Conservation (phyloP, 345 rosid genomes). For the Toxicodendron radicans region DNA sequence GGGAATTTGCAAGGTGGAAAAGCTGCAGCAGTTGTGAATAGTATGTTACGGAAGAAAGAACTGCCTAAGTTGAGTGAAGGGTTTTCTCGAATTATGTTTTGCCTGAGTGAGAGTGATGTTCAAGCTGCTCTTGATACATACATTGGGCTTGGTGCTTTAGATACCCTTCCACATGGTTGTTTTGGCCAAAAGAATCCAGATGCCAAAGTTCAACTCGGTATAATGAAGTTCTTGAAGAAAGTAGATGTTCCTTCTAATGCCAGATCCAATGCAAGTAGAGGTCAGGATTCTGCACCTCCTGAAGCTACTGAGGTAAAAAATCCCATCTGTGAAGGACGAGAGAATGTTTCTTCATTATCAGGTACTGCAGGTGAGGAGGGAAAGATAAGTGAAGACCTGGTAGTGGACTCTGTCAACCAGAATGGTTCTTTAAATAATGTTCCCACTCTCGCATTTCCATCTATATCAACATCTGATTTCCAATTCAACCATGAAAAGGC, state of each 20-base stretch:
- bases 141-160: constrained; percentile 46
- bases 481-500: constrained; percentile 77
- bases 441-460: constrained; percentile 81
- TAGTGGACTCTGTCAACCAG: constrained; percentile 19
- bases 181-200: constrained; percentile 62
- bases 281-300: constrained; percentile 23
- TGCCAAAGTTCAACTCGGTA: constrained; percentile 72
- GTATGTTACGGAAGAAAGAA: constrained; percentile 84
- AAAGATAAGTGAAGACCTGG: constrained; percentile 23
- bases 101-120: constrained; percentile 68
- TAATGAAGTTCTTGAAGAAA: constrained; percentile 87
- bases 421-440: constrained; percentile 33
- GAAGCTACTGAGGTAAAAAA: constrained; percentile 28
- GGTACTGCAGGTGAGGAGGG: constrained; percentile 24
- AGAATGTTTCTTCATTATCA: constrained; percentile 11
- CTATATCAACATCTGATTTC: constrained; percentile 88
- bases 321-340: constrained; percentile 17
- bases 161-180: constrained; percentile 64
- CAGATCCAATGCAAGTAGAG: constrained; percentile 35
- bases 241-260: constrained; percentile 38
- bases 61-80: constrained; percentile 76
- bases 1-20: constrained; percentile 94
- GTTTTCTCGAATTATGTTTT: constrained; percentile 63
- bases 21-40: constrained; percentile 91
- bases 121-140: constrained; percentile 50